Percentiles rank a stretch among this genome's conserved stretches.
These are phyloP conservation scores for Boeremia lycopersici DNA, from an alignment of 2,329 filamentous ascomycete genomes.

Conservation along the genomic window DNA sequence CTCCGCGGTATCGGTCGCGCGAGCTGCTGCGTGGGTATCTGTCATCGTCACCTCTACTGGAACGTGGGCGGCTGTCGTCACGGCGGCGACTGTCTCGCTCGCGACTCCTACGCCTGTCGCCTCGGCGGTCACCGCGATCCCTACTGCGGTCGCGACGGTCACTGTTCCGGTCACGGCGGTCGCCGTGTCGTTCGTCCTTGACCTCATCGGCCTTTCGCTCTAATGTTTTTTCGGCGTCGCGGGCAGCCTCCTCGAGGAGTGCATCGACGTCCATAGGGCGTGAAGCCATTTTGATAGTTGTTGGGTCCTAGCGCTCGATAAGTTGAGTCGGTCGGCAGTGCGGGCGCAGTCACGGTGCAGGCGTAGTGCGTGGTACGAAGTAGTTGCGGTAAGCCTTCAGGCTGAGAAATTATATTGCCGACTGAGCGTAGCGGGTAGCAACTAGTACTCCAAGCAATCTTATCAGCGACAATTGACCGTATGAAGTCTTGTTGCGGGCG, in stretches of 20 bases:
- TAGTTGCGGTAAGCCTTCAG: constrained; percentile 25
- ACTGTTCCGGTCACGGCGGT: constrained; percentile 32
- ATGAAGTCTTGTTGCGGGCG: constrained; percentile 15
- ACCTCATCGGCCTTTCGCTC: no score
- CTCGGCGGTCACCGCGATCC: constrained; percentile 38
- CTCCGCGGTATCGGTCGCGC: constrained; percentile 37
- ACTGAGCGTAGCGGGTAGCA: constrained; percentile 21
- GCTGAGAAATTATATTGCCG: constrained; percentile 31
- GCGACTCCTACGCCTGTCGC: constrained; percentile 41
- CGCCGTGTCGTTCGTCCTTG: constrained; percentile 32
- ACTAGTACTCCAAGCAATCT: constrained; percentile 20
- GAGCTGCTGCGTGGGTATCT: constrained; percentile 36
- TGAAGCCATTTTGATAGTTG: constrained; percentile 20
- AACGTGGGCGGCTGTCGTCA: constrained; percentile 40
- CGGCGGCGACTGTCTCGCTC: constrained; percentile 39
- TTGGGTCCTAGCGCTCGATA: constrained; percentile 33
- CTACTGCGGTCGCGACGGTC: constrained; percentile 40
- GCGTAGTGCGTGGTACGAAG: constrained; percentile 24
- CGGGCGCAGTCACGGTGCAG: constrained; percentile 28
- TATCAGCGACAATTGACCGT: constrained; percentile 21
- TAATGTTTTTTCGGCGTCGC: constrained; percentile 13
- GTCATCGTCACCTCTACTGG: constrained; percentile 47
- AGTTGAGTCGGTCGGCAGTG: constrained; percentile 27
- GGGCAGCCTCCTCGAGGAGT: constrained; percentile 70
- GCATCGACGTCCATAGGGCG: constrained; percentile 80